A percentile compares a stretch with the other conserved stretches of the same genome.
Conservation (phyloP, 192 early-diverging fungal genomes). For the Phycomyces nitens region DNA sequence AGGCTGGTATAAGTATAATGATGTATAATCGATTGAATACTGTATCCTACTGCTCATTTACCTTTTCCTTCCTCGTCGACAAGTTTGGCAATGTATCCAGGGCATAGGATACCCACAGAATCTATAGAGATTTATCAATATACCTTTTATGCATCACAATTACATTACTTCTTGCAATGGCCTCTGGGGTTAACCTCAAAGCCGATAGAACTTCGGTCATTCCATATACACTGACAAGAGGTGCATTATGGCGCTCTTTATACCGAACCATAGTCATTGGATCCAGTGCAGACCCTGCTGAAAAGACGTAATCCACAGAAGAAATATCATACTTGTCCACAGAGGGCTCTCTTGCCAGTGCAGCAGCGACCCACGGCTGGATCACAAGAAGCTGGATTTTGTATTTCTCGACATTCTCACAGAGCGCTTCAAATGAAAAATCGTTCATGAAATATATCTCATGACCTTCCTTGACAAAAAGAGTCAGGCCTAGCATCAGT, state of each 20-base stretch:
- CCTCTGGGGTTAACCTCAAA: not conserved
- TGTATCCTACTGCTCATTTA: not conserved
- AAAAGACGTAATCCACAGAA: slow-evolving; percentile 2
- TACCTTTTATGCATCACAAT: no score
- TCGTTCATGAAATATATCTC: slow-evolving; percentile 38
- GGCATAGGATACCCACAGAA: slow-evolving; percentile 34
- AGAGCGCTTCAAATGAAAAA: slow-evolving; percentile 54
- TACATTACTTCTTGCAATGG: not conserved
- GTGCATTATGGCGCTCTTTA: not conserved
- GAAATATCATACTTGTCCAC: slow-evolving; percentile 38
- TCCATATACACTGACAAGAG: not conserved
- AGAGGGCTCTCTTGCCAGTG: slow-evolving; percentile 38
- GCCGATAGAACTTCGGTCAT: not conserved
- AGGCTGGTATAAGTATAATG: not conserved
- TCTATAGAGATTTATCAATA: no score
- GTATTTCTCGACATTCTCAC: slow-evolving; percentile 47
- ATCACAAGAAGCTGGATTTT: slow-evolving; percentile 56
- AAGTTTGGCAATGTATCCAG: slow-evolving; percentile 36
- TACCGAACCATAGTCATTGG: not conserved
- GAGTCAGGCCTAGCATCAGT: no score
- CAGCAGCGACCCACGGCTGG: slow-evolving; percentile 63
- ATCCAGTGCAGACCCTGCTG: slow-evolving; percentile 2
- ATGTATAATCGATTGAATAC: slow-evolving; percentile 1
- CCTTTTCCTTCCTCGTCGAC: slow-evolving; percentile 47
- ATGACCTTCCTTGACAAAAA: no score